Evolutionary conservation across 2,329 filamentous ascomycete species (phyloP), one percentile per base, ranked within the genome.

Genomic region (Epichloe sibirici): DNA sequence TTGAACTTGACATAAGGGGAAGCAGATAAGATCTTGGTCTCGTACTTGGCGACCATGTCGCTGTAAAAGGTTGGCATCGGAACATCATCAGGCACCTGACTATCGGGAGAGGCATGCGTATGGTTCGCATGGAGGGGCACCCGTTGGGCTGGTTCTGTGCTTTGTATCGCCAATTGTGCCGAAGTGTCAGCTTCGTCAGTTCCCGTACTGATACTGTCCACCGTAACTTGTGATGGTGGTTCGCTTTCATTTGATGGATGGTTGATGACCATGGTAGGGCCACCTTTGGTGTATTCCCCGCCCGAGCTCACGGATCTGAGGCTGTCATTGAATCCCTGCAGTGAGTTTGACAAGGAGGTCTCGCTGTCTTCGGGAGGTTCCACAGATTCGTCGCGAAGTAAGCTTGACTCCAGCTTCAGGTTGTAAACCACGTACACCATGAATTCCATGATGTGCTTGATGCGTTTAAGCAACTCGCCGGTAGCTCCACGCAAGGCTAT

Each of bases 361-460:
- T 80, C 76, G 8, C 76, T 72, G 31, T 78, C 77, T 1, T 79
- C 76, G 1, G 90, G 90, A 23, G 94, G 85, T 56, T 90, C 81
- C 15, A 95, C 86, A 59, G 89, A 95, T 61, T 95, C 90, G 65
- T 98, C 93, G 50, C 88, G 81, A 78, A 98, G 88, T 45, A 98
- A 74, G 60, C 88, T 95, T 1, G 93, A 95, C 69, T 98, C 93
- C 13, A 98, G 77, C 64, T 95, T 95, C 51, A 98, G 75, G 61
- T 96, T 98, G 69, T 98, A 98, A 12, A 97, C 90, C 21, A 98
- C 94, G 60, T 97, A 98, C 39, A 94, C 86, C 91, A 98, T 96
- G 64, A 98, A 97, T 65, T 98, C 93, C 11, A 91, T 93, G 58
- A 98, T 93, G 50, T 83, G 81, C 69, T 98, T 98, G 67, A 98